Evolutionary conservation across 2,329 filamentous ascomycete species (phyloP).

Genomic region (Sclerotinia sclerotiorum): DNA sequence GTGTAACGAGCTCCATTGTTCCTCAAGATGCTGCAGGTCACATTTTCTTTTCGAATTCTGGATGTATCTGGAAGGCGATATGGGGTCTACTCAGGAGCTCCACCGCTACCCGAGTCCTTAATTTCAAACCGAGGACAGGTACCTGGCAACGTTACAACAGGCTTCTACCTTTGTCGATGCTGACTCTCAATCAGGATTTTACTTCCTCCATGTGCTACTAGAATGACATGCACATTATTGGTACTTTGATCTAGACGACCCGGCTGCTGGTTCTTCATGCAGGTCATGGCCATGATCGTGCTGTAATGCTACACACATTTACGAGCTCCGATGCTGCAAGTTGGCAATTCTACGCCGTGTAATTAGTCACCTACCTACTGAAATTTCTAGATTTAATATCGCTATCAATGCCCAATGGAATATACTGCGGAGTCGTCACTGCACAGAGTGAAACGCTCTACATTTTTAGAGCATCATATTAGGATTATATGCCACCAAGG

Average conservation of each 20-base stretch:
- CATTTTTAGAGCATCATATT: background rate
- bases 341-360: background rate
- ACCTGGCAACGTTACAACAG: constrained; percentile 20
- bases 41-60: background rate
- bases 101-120: constrained; percentile 3
- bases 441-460: background rate
- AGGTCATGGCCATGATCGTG: background rate
- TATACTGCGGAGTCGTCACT: background rate
- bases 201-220: background rate
- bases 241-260: background rate
- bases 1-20: background rate
- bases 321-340: background rate
- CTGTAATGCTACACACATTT: background rate
- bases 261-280: background rate
- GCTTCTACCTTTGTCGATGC: background rate
- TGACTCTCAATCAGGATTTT: constrained; percentile 2
- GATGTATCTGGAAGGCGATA: background rate
- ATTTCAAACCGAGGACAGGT: constrained; percentile 4
- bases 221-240: background rate
- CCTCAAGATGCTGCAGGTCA: background rate
- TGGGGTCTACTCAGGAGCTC: background rate
- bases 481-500: background rate
- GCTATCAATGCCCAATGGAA: background rate
- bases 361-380: background rate
- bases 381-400: background rate